phyloP scores from a whole-genome alignment of 441 rosid genomes.

The Manihot esculenta region DNA sequence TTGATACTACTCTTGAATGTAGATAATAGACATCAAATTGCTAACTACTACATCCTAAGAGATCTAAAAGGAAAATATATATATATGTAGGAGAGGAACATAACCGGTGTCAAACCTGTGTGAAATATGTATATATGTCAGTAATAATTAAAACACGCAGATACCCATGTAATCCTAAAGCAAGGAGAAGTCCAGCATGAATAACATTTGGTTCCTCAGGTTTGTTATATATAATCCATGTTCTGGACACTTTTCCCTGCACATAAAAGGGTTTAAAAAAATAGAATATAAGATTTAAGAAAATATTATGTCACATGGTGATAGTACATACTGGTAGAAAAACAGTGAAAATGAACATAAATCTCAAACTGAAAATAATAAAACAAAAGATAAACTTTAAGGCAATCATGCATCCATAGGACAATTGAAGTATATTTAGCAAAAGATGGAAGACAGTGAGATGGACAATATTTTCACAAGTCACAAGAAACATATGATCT shows the following conservation, averaged over 20 bases:
- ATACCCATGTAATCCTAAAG: slow-evolving; percentile 94
- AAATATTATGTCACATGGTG: neutral
- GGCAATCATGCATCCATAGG: neutral
- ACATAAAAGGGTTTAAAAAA: slow-evolving; percentile 24
- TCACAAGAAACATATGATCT: slow-evolving; percentile 18
- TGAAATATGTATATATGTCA: slow-evolving; percentile 85
- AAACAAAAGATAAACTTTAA: neutral
- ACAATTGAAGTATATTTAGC: neutral
- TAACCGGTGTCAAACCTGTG: slow-evolving; percentile 53
- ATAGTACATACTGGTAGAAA: neutral
- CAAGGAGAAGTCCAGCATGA: slow-evolving; percentile 97
- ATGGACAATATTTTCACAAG: neutral
- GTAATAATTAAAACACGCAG: slow-evolving; percentile 70
- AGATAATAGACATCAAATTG: neutral
- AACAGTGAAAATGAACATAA: neutral
- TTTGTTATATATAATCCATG: slow-evolving; percentile 94
- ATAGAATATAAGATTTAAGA: slow-evolving; percentile 19
- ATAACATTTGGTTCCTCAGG: slow-evolving; percentile 82
- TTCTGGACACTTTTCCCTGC: slow-evolving; percentile 97
- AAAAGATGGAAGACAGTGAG: neutral
- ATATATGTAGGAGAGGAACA: neutral
- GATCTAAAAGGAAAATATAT: neutral
- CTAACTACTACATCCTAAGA: neutral
- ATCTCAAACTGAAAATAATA: neutral
- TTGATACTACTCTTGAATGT: neutral